A percentile compares a stretch with the other conserved stretches of the same genome.
These are phyloP conservation scores for Tritrichomonas foetus DNA, from an alignment of 208 protist species.

Conservation along the genomic window DNA sequence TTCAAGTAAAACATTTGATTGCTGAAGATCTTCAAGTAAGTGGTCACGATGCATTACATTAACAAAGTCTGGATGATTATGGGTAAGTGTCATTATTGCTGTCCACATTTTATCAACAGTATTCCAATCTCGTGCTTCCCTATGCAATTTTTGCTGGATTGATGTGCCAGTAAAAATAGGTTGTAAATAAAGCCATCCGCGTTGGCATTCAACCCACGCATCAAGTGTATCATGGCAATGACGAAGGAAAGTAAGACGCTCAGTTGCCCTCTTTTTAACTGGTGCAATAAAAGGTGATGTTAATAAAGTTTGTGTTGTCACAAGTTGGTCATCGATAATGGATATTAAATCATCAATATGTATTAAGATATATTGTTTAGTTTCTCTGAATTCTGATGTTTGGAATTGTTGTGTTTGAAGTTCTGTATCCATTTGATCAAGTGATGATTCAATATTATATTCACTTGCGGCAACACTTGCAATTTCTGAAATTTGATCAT, in stretches of 20 bases:
- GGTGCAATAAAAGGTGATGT: constrained; percentile 67
- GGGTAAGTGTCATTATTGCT: constrained; percentile 53
- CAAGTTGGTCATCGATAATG: constrained; percentile 44
- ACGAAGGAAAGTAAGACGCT: constrained; percentile 54
- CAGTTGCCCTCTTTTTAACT: constrained; percentile 53
- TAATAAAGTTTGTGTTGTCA: constrained; percentile 44
- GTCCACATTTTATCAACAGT: constrained; percentile 57
- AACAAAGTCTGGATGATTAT: constrained; percentile 68
- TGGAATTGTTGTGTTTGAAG: constrained; percentile 47
- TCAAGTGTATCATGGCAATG: constrained; percentile 59
- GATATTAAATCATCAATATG: constrained; percentile 42
- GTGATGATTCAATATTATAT: constrained; percentile 83
- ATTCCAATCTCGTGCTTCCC: constrained; percentile 71
- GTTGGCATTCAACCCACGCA: constrained; percentile 68
- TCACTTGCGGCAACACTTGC: constrained; percentile 83
- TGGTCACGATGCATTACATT: constrained; percentile 76
- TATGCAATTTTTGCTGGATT: constrained; percentile 86
- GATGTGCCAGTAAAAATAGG: constrained; percentile 91
- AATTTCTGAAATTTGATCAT: constrained; percentile 75
- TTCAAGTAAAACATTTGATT: constrained; percentile 72
- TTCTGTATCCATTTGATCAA: constrained; percentile 75
- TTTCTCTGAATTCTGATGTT: background rate
- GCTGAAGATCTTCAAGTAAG: constrained; percentile 72
- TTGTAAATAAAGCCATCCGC: constrained; percentile 93
- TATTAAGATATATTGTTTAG: constrained; percentile 55